Base-by-base conservation (phyloP, 176 grass and related monocot species). In the Chrysopogon serrulatus region DNA sequence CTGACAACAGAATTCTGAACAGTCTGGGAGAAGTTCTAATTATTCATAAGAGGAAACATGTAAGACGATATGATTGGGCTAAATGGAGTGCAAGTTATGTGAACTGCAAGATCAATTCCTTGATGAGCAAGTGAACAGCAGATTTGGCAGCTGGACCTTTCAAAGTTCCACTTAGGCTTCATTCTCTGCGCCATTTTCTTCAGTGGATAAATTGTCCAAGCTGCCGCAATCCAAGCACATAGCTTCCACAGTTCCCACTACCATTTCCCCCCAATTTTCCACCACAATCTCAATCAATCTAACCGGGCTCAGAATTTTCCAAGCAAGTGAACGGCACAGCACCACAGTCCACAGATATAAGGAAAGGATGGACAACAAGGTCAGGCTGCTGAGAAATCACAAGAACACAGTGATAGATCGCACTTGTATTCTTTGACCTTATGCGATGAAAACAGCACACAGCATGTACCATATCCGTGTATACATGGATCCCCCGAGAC, bases 381-480 rank as follows among this genome's bases (percentile, higher is more conserved):
- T 82, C 6, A 64, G 65, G 65, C 43, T 59, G 43, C 34, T 13
- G 65, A 37, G 69, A 34, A 80, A n/a, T 18, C 24, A 51, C 16
- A 47, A 77, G 65, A 78, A 49, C 67, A 49, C 67, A 57, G 42
- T 31, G 65, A 82, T 35, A 82, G 7, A 43, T 26, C 41, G 35
- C 14, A 73, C 44, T 56, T 24, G 35, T 65, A 76, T 73, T 40
- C 40, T 80, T 66, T 71, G 88, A 78, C 73, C 65, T 73, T 43
- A 30, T 62, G 57, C 44, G 74, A 36, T 40, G 66, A 6, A 41
- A 65, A 62, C 60, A 74, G 23, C 6, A 49, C 63, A 71, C 73
- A 78, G 4, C 47, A 73, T 61, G 65, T 89, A 73, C 78, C 78
- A 81, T 79, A 83, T 41, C 45, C 31, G 37, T 68, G 84, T 68